A percentile compares a stretch with the other conserved stretches of the same genome.
Evolutionary conservation across 2,329 filamentous ascomycete species (phyloP).

Genomic region (Sporothrix pseudoabietina): DNA sequence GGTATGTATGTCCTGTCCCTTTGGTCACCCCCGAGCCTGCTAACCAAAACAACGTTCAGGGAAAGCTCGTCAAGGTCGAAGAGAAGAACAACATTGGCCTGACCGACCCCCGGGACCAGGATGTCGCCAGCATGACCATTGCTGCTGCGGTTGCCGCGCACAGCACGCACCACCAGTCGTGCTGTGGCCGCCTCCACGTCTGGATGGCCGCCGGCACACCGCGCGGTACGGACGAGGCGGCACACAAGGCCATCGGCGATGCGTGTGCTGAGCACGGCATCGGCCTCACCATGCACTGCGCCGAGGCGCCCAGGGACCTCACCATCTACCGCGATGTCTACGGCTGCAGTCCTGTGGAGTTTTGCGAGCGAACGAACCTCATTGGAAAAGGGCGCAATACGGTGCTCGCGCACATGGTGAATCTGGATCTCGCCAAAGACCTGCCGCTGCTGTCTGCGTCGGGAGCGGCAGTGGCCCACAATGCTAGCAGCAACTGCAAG

Average conservation of each 20-base stretch:
- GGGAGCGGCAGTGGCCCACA: background rate
- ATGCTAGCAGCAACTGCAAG: background rate
- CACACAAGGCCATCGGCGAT: background rate
- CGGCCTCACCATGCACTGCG: background rate
- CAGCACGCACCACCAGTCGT: background rate
- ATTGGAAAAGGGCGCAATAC: background rate
- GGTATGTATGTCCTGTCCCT: slow-evolving; percentile 28
- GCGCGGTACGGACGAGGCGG: background rate
- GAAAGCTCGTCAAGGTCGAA: slow-evolving; percentile 44
- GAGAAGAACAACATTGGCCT: slow-evolving; percentile 42
- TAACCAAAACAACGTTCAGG: slow-evolving; percentile 33
- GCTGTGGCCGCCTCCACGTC: background rate
- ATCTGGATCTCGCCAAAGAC: background rate
- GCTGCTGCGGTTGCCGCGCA: background rate
- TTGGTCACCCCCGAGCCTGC: background rate
- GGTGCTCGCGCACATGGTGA: slow-evolving; percentile 4
- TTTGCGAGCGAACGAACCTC: background rate
- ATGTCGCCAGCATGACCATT: background rate
- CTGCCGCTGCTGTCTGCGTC: background rate
- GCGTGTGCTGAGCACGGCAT: background rate
- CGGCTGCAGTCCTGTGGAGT: background rate
- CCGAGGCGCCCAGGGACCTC: slow-evolving; percentile 2
- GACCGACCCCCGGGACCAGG: background rate
- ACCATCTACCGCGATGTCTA: background rate
- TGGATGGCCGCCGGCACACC: background rate